Evolutionary conservation across 805 yeast genomes (phyloP).

Genomic region (Sugiyamaella chiloensis): DNA sequence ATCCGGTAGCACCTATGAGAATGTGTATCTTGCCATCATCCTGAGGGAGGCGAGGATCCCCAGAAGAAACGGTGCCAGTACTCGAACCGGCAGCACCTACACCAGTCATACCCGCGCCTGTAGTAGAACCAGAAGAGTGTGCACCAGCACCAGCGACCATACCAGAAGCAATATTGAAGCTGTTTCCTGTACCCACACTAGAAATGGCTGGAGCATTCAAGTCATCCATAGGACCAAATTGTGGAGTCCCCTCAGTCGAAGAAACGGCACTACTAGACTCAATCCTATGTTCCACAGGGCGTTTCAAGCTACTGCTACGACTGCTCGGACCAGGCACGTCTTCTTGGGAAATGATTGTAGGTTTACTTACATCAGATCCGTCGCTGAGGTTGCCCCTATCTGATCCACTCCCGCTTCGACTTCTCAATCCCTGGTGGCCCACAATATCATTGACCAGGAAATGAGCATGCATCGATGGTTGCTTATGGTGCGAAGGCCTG

Average conservation of each 20-base stretch:
- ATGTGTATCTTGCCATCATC: conserved; percentile 89
- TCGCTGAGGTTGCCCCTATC: conserved; percentile 17
- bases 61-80: conserved; percentile 36
- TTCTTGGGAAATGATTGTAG: conserved; percentile 19
- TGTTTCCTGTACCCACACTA: background rate
- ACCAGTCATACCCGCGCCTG: conserved; percentile 1
- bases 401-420: conserved; percentile 35
- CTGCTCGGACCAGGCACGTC: background rate
- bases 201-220: too few relatives aligned
- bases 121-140: too few relatives aligned
- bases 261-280: conserved; percentile 21
- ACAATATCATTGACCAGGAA: conserved; percentile 66
- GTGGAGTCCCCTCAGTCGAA: conserved; percentile 11
- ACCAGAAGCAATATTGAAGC: background rate
- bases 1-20: conserved; percentile 83
- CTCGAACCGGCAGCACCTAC: conserved; percentile 4
- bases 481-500: conserved; percentile 44
- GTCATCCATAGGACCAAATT: background rate
- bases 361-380: conserved; percentile 4
- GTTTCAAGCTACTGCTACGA: conserved; percentile 6
- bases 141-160: conserved; percentile 1
- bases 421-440: conserved; percentile 45
- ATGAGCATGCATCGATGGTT: conserved; percentile 74
- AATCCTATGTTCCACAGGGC: background rate
- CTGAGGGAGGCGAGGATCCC: conserved; percentile 64